These are phyloP conservation scores for Hyphopichia wangnamkhiaoensis DNA, from an alignment of 1,139 yeast species.

Conservation along the genomic window DNA sequence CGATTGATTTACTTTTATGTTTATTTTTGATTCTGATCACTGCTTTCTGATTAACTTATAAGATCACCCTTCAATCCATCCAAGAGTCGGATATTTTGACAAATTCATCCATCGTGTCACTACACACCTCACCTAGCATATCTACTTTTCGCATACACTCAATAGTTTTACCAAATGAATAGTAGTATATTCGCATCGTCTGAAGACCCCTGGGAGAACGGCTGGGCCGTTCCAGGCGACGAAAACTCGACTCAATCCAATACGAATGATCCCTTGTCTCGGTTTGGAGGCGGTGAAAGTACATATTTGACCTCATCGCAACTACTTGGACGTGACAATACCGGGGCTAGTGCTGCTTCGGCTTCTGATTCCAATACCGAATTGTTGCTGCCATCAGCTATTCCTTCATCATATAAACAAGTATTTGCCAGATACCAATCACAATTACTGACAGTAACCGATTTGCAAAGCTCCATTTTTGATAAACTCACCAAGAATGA, in stretches of 20 bases:
- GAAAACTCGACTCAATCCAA: conserved; percentile 5
- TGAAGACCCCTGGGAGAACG: conserved; percentile 47
- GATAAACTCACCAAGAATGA: conserved; percentile 28
- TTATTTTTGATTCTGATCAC: no score
- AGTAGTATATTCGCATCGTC: conserved; percentile 23
- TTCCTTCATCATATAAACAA: conserved; percentile 27
- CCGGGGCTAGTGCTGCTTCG: conserved; percentile 4
- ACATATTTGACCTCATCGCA: conserved; percentile 30
- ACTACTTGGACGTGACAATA: conserved; percentile 14
- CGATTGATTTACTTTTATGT: no score
- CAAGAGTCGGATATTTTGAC: no score
- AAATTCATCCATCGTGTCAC: no score
- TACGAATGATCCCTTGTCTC: conserved; percentile 2
- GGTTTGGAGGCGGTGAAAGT: conserved; percentile 11
- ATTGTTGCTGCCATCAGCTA: conserved; percentile 5
- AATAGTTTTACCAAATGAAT: no score
- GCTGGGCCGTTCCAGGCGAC: conserved; percentile 33
- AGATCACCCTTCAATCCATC: no score
- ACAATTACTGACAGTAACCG: conserved; percentile 26
- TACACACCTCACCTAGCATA: no score
- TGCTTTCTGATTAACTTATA: no score
- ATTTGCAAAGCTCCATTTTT: conserved; percentile 32
- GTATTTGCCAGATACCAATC: conserved; percentile 21
- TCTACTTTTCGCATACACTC: no score
- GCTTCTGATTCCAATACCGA: conserved; percentile 8